phyloP scores from a whole-genome alignment of 129 eudicot species.

The Artemisia annua region DNA sequence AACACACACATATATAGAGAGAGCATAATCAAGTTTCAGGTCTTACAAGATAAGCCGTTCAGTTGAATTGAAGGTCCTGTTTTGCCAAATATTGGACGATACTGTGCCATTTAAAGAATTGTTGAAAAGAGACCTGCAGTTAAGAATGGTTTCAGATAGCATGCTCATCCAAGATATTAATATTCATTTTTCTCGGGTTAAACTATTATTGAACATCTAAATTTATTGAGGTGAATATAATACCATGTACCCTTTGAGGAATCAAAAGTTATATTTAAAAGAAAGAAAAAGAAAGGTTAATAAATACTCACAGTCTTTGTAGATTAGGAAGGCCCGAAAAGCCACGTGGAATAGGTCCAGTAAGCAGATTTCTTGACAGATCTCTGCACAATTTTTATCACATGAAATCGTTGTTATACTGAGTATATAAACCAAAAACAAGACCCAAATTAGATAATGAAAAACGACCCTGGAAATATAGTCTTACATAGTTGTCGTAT shows the following conservation, averaged over 20 bases:
- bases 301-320: slow-evolving; percentile 70
- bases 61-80: slow-evolving; percentile 50
- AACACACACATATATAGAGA: slow-evolving; percentile 6
- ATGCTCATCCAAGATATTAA: slow-evolving; percentile 13
- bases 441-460: background rate
- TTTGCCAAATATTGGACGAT: slow-evolving; percentile 75
- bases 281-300: slow-evolving; percentile 20
- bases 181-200: too few species aligned
- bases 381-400: slow-evolving; percentile 49
- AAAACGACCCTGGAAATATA: slow-evolving; percentile 1
- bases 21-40: slow-evolving; percentile 4
- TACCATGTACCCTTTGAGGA: too few species aligned
- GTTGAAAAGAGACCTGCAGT: slow-evolving; percentile 69
- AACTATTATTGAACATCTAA: background rate
- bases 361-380: slow-evolving; percentile 69
- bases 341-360: slow-evolving; percentile 66
- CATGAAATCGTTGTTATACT: background rate
- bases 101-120: slow-evolving; percentile 77
- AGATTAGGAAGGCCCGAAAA: slow-evolving; percentile 74
- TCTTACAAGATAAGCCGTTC: slow-evolving; percentile 65
- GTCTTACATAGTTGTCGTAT: slow-evolving; percentile 80
- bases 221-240: background rate
- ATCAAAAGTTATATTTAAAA: background rate
- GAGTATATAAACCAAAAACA: slow-evolving; percentile 7
- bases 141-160: slow-evolving; percentile 14